Conservation (phyloP, 1,139 yeast species). For the Geotrichum carabidarum region DNA sequence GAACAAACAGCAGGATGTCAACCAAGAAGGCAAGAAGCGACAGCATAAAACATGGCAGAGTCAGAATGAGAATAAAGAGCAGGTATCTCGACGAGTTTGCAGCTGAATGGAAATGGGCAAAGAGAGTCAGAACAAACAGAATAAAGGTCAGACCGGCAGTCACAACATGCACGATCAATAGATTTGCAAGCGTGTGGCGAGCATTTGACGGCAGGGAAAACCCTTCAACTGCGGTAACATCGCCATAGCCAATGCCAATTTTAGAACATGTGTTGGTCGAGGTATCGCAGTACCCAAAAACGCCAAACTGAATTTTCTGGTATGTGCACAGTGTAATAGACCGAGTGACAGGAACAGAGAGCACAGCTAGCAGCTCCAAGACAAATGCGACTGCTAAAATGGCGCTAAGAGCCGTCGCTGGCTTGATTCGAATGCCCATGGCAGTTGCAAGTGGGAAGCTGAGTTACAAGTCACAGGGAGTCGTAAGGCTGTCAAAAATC, state of each 20-base stretch:
- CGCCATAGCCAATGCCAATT: slow-evolving; percentile 49
- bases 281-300: slow-evolving; percentile 69
- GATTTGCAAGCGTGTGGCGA: slow-evolving; percentile 60
- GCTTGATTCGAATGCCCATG: slow-evolving; percentile 37
- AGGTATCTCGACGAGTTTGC: slow-evolving; percentile 38
- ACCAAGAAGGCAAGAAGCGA: slow-evolving; percentile 50
- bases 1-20: slow-evolving; percentile 50
- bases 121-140: slow-evolving; percentile 39
- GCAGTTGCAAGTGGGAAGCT: background rate
- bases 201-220: slow-evolving; percentile 54
- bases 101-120: slow-evolving; percentile 42
- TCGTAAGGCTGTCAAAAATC: background rate
- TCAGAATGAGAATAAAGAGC: slow-evolving; percentile 41
- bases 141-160: slow-evolving; percentile 73
- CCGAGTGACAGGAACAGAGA: slow-evolving; percentile 59
- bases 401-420: slow-evolving; percentile 41
- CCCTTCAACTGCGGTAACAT: slow-evolving; percentile 36
- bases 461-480: background rate
- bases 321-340: slow-evolving; percentile 48
- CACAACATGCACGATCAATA: slow-evolving; percentile 74
- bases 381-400: slow-evolving; percentile 48
- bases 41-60: slow-evolving; percentile 46
- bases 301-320: slow-evolving; percentile 63
- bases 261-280: slow-evolving; percentile 46
- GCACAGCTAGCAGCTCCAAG: slow-evolving; percentile 50